These are phyloP conservation scores for Crotalaria pallida DNA, from an alignment of 306 rosid species.

Conservation along the genomic window DNA sequence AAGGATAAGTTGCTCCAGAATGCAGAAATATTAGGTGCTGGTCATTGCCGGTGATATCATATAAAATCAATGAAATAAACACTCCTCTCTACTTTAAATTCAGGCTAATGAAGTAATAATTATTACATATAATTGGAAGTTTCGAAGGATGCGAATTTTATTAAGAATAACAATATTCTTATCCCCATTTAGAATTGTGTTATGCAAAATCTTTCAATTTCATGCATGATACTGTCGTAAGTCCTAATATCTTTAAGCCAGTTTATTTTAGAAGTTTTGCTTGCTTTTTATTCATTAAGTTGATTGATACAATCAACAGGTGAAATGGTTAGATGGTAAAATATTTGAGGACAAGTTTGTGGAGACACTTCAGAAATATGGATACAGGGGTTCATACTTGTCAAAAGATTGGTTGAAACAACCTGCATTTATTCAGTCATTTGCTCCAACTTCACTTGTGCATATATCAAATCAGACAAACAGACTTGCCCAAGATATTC, in stretches of 20 bases:
- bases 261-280: background rate
- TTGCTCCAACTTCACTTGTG: slow-evolving; percentile 87
- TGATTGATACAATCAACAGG: slow-evolving; percentile 46
- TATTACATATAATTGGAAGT: background rate
- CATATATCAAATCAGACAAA: slow-evolving; percentile 58
- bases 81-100: background rate
- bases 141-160: background rate
- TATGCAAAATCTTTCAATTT: background rate
- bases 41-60: background rate
- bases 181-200: background rate
- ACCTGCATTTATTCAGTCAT: slow-evolving; percentile 84
- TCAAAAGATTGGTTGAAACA: slow-evolving; percentile 81
- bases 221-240: background rate
- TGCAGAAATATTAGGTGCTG: background rate
- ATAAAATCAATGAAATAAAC: background rate
- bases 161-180: background rate
- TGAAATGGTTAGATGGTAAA: slow-evolving; percentile 65
- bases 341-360: slow-evolving; percentile 85
- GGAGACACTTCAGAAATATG: slow-evolving; percentile 70
- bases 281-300: slow-evolving; percentile 24
- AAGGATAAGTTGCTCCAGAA: background rate
- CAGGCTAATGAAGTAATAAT: background rate
- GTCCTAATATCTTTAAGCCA: background rate
- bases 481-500: slow-evolving; percentile 69
- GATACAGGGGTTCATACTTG: slow-evolving; percentile 79